Conservation (phyloP, 2,329 filamentous ascomycete species). For the Stylonectria norvegica region DNA sequence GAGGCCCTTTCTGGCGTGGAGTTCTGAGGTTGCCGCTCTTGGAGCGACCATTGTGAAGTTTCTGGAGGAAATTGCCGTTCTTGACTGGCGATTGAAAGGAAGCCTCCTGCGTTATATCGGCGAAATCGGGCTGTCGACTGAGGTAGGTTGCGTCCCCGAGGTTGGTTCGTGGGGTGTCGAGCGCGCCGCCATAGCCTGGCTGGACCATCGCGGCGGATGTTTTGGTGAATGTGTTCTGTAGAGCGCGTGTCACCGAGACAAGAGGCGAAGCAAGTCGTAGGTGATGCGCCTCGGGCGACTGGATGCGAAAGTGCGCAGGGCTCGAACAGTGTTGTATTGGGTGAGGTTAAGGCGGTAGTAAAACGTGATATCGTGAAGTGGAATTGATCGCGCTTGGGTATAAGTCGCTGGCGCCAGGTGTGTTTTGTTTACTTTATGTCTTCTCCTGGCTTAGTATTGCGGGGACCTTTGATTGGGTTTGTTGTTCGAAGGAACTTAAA, state of each 20-base stretch:
- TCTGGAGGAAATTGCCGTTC: conserved; percentile 64
- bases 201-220: conserved; percentile 52
- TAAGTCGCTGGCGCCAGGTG: conserved; percentile 22
- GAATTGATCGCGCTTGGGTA: conserved; percentile 20
- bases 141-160: conserved; percentile 81
- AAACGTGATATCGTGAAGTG: conserved; percentile 14
- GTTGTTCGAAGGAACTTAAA: too few relatives aligned
- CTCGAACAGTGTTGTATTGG: conserved; percentile 25
- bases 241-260: conserved; percentile 8
- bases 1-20: conserved; percentile 66
- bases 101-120: conserved; percentile 78
- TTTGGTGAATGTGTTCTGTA: conserved; percentile 7
- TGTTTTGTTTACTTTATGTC: conserved; percentile 44
- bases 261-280: background rate
- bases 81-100: conserved; percentile 81
- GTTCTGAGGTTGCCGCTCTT: conserved; percentile 63
- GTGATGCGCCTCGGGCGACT: background rate
- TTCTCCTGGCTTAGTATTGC: conserved; percentile 34
- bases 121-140: conserved; percentile 63
- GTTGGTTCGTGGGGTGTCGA: conserved; percentile 86
- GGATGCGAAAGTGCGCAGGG: too few relatives aligned
- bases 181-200: conserved; percentile 57
- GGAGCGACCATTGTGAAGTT: conserved; percentile 64
- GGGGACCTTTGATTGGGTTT: too few relatives aligned
- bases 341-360: conserved; percentile 17